These are phyloP conservation scores for Kluyveromyces wickerhamii DNA, from an alignment of 805 yeast genomes.

Conservation along the genomic window DNA sequence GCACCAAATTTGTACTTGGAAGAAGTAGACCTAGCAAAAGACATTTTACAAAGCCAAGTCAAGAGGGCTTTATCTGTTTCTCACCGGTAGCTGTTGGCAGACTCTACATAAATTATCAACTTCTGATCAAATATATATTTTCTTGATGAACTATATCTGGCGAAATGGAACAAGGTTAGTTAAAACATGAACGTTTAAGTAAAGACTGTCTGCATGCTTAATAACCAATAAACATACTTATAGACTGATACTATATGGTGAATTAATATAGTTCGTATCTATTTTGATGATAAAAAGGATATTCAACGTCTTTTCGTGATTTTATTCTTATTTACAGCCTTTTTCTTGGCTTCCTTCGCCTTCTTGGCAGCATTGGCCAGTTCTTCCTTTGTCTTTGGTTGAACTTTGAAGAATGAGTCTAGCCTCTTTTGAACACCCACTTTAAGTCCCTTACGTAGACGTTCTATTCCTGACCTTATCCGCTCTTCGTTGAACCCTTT, in stretches of 20 bases:
- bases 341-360: conserved; percentile 25
- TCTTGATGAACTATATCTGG: no score
- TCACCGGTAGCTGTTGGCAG: no score
- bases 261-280: no score
- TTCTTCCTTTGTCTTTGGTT: conserved; percentile 43
- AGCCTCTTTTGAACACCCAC: conserved; percentile 84
- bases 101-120: no score
- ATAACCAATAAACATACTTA: no score
- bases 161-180: no score
- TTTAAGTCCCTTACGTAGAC: conserved; percentile 75
- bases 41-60: conserved; percentile 16
- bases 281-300: no score
- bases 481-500: conserved; percentile 93
- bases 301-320: conserved; percentile 20
- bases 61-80: no score
- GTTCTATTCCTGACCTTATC: conserved; percentile 77
- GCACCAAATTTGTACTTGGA: conserved; percentile 70
- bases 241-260: no score
- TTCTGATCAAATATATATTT: no score
- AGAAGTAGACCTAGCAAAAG: conserved; percentile 36
- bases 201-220: no score
- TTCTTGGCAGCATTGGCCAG: conserved; percentile 28
- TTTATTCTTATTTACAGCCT: conserved; percentile 16
- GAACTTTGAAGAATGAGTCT: conserved; percentile 82
- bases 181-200: no score